phyloP scores from a whole-genome alignment of 2,329 filamentous ascomycete species.

The Fusarium protoensiforme region DNA sequence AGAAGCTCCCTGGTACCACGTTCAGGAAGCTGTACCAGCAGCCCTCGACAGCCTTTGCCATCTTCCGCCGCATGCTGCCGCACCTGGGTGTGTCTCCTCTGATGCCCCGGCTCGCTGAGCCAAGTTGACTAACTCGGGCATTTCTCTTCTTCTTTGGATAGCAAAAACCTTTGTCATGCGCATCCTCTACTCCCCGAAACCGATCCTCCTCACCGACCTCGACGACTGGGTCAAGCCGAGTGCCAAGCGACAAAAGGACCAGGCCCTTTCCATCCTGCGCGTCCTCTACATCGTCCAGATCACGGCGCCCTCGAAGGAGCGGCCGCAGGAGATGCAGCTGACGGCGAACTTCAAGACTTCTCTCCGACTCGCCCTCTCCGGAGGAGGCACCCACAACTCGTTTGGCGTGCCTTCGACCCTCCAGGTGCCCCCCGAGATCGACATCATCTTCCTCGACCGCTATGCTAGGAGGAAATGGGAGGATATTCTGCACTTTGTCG shows the following conservation, averaged over 20 bases:
- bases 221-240: conserved; percentile 85
- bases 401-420: conserved; percentile 87
- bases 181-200: conserved; percentile 87
- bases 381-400: conserved; percentile 84
- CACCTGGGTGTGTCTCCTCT: conserved; percentile 74
- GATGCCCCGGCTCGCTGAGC: neutral
- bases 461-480: conserved; percentile 95
- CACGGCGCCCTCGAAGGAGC: conserved; percentile 68
- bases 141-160: conserved; percentile 46
- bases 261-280: conserved; percentile 82
- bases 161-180: conserved; percentile 97
- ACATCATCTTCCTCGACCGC: conserved; percentile 79
- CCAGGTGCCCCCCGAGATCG: conserved; percentile 70
- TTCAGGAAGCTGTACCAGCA: conserved; percentile 95
- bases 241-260: conserved; percentile 76
- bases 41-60: conserved; percentile 92
- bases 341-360: conserved; percentile 86
- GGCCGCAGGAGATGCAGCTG: conserved; percentile 78
- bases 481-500: conserved; percentile 94
- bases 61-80: conserved; percentile 97
- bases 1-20: conserved; percentile 88
- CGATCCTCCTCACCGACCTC: conserved; percentile 82
- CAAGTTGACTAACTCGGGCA: conserved; percentile 3
- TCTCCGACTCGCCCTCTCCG: conserved; percentile 86
- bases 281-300: conserved; percentile 87